Evolutionary conservation across 805 yeast genomes (phyloP), one percentile per base, ranked within the genome.

Genomic region (Kodamaea kaohsiungensis): DNA sequence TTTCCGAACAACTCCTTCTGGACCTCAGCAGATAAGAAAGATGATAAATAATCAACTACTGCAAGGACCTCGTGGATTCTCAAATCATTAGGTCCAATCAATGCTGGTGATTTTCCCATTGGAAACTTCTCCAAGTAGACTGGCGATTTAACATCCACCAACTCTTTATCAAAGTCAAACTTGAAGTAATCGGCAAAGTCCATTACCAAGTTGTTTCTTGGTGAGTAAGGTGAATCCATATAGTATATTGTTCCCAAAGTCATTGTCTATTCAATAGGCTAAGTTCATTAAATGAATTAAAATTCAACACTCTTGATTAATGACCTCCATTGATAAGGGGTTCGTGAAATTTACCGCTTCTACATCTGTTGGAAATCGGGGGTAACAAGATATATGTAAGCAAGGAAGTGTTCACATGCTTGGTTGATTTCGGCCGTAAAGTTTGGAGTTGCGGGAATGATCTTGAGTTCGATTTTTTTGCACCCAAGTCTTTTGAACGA

Each of bases 1-100:
- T 83, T 81, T 19, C 47, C 47, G 12, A 43, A 43, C 33, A 43
- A 17, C 2, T 40, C 45, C 2, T 40, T 13, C 8, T 16, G 19
- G 8, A 16, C 45, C 6, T 8, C 25, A 6, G 17, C 22, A 2
- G 25, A 13, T 16, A 40, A 19, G 19, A 16, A 40, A 7, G 25
- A 16, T 7, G 45, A n/a, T 17, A 40, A 66, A 76, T 88, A 86
- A 70, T 77, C 67, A 62, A 79, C 64, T 64, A 88, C 71, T 56
- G 95, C 92, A 66, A 86, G 77, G 54, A 75, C 79, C 79, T 88
- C 93, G 56, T 82, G 80, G 67, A 88, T 77, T 71, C 85, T 86
- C 79, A 76, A 83, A 55, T 93, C 92, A 67, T 86, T 81, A 61
- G 85, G 83, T 47, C 89, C 91, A 65, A 80, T 59, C 60, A 86